phyloP scores from a whole-genome alignment of 148 eudicot species.

The Cornus florida region DNA sequence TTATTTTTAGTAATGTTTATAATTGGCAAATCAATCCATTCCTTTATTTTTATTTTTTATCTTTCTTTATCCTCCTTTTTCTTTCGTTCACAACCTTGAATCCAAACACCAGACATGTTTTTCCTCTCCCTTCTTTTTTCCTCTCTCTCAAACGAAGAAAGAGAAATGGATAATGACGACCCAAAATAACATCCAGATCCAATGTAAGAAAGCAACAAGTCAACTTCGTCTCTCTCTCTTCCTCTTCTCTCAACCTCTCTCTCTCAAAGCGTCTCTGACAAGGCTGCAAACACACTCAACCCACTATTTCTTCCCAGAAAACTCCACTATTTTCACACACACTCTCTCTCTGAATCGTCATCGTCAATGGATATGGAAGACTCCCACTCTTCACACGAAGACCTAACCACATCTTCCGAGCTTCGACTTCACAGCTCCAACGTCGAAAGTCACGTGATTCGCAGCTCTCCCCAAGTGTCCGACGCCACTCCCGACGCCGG shows the following conservation, averaged over 20 bases:
- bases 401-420: conserved; percentile 6
- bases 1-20: too few species aligned
- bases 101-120: too few species aligned
- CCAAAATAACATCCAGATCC: conserved; percentile 16
- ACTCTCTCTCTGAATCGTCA: conserved; percentile 4
- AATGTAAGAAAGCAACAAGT: conserved; percentile 1
- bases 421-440: conserved; percentile 8
- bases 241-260: neutral
- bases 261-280: neutral
- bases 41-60: too few species aligned
- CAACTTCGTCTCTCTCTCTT: neutral
- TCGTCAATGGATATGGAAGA: conserved; percentile 10
- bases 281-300: conserved; percentile 1
- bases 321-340: neutral
- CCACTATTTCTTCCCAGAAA: conserved; percentile 5
- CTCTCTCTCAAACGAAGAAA: too few species aligned
- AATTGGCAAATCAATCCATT: too few species aligned
- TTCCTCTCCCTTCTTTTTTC: too few species aligned
- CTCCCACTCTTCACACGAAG: neutral
- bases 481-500: conserved; percentile 18
- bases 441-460: neutral
- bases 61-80: too few species aligned
- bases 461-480: neutral
- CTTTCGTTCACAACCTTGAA: too few species aligned
- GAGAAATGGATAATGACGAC: conserved; percentile 12